Percentiles rank a stretch among this genome's conserved stretches.
phyloP scores from a whole-genome alignment of 2,329 filamentous ascomycete species.

The Pseudophaeomoniella oleicola region DNA sequence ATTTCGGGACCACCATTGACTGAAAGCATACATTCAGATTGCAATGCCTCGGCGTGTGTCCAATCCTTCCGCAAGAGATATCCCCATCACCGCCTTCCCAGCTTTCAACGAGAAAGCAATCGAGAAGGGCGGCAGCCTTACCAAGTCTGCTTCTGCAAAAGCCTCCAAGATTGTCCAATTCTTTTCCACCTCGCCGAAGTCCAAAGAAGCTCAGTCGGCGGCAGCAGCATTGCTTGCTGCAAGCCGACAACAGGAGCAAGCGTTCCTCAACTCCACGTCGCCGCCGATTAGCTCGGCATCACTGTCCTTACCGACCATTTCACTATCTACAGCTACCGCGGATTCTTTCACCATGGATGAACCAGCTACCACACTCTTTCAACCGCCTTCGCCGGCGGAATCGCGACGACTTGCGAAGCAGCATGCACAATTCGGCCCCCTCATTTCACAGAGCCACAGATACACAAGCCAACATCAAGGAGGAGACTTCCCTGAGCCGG shows the following conservation, averaged over 20 bases:
- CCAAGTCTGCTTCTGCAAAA: conserved; percentile 40
- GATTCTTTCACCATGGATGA: conserved; percentile 62
- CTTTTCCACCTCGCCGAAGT: conserved; percentile 68
- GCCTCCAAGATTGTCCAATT: conserved; percentile 66
- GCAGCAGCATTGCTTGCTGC: conserved; percentile 52
- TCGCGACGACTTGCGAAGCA: conserved; percentile 57
- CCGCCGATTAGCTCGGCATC: conserved; percentile 56
- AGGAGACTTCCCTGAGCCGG: conserved; percentile 60
- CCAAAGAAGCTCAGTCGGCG: conserved; percentile 40
- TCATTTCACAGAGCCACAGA: conserved; percentile 65
- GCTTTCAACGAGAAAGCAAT: conserved; percentile 28
- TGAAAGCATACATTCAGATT: too few relatives aligned
- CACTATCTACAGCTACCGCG: conserved; percentile 69
- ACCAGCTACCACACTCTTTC: conserved; percentile 66
- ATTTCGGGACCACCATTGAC: too few relatives aligned
- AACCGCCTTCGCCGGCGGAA: conserved; percentile 76
- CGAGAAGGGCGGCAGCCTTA: conserved; percentile 34
- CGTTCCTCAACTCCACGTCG: conserved; percentile 45
- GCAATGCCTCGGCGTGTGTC: conserved; percentile 50
- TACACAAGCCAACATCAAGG: conserved; percentile 84
- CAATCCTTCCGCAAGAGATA: conserved; percentile 41
- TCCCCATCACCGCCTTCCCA: conserved; percentile 34
- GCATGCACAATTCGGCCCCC: conserved; percentile 83
- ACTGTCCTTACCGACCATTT: conserved; percentile 76
- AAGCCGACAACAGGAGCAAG: conserved; percentile 40